These are phyloP conservation scores for Gossypium gossypioides DNA, from an alignment of 441 rosid species.

Conservation along the genomic window DNA sequence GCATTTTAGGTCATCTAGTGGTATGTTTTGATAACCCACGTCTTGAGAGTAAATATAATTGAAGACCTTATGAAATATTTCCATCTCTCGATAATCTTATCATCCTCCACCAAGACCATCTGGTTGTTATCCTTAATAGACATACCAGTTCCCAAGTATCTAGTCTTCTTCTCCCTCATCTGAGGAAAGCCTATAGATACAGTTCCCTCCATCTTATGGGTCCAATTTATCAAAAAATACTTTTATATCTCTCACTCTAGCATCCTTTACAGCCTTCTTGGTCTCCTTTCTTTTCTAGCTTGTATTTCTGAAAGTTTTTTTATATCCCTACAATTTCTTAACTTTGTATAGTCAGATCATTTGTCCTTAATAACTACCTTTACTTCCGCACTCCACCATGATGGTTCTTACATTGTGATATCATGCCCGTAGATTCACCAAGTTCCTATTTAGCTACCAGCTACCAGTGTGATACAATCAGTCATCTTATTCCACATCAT, in stretches of 20 bases:
- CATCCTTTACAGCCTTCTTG: not conserved
- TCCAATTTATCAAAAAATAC: not conserved
- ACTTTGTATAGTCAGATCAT: not conserved
- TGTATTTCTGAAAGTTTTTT: not conserved
- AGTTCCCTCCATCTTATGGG: not conserved
- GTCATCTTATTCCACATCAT: not conserved
- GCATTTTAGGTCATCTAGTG: not conserved
- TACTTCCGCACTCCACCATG: not conserved
- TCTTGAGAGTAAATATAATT: not conserved
- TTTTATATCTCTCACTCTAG: not conserved
- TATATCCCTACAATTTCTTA: not conserved
- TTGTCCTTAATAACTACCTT: not conserved
- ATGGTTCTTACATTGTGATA: not conserved
- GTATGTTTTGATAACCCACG: not conserved
- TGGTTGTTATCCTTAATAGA: not conserved
- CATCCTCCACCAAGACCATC: not conserved
- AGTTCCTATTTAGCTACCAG: not conserved
- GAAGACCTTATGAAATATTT: not conserved
- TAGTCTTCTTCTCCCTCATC: not conserved
- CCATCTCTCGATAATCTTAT: not conserved
- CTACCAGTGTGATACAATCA: not conserved
- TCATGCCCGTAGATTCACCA: not conserved
- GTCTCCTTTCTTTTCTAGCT: not conserved
- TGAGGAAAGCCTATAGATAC: not conserved
- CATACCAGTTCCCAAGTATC: not conserved